Percentiles rank a stretch among this genome's conserved stretches.
Evolutionary conservation across 2,329 filamentous ascomycete species (phyloP).

Genomic region (Pseudonectria buxi): DNA sequence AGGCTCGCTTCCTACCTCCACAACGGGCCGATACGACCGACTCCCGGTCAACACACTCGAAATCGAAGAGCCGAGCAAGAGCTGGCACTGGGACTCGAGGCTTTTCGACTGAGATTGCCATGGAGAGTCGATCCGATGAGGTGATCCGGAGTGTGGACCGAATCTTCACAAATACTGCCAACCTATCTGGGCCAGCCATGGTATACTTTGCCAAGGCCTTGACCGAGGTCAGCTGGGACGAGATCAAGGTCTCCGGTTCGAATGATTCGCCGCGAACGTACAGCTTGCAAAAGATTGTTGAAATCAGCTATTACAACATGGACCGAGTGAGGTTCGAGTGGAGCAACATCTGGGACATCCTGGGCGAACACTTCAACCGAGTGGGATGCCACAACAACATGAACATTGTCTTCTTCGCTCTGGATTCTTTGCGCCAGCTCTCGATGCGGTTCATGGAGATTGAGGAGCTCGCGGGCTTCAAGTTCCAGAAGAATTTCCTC

Average conservation of each 20-base stretch:
- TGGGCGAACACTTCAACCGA: slow-evolving; percentile 98
- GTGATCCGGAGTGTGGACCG: slow-evolving; percentile 89
- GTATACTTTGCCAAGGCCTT: slow-evolving; percentile 89
- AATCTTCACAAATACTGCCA: slow-evolving; percentile 94
- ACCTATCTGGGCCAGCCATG: slow-evolving; percentile 88
- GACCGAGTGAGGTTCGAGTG: slow-evolving; percentile 95
- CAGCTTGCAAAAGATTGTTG: slow-evolving; percentile 94
- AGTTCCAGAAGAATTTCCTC: slow-evolving; percentile 98
- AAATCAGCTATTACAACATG: slow-evolving; percentile 99
- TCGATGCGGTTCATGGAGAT: slow-evolving; percentile 99
- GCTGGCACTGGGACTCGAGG: slow-evolving; percentile 55
- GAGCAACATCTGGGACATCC: slow-evolving; percentile 93
- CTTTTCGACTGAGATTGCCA: slow-evolving; percentile 72
- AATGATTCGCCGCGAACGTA: slow-evolving; percentile 95
- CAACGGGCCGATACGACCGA: slow-evolving; percentile 47
- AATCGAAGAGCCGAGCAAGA: slow-evolving; percentile 40
- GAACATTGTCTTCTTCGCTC: slow-evolving; percentile 91
- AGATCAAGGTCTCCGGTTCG: slow-evolving; percentile 93
- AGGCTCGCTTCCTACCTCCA: slow-evolving; percentile 63
- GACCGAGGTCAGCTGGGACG: slow-evolving; percentile 96
- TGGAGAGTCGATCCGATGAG: slow-evolving; percentile 87
- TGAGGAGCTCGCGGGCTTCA: slow-evolving; percentile 95
- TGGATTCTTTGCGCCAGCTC: slow-evolving; percentile 89
- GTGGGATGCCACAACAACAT: slow-evolving; percentile 97
- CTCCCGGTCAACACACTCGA: slow-evolving; percentile 59